A percentile compares a stretch with the other conserved stretches of the same genome.
Conservation (phyloP, 1,284 basidiomycete genomes). For the Apiotrichum veenhuisii region DNA sequence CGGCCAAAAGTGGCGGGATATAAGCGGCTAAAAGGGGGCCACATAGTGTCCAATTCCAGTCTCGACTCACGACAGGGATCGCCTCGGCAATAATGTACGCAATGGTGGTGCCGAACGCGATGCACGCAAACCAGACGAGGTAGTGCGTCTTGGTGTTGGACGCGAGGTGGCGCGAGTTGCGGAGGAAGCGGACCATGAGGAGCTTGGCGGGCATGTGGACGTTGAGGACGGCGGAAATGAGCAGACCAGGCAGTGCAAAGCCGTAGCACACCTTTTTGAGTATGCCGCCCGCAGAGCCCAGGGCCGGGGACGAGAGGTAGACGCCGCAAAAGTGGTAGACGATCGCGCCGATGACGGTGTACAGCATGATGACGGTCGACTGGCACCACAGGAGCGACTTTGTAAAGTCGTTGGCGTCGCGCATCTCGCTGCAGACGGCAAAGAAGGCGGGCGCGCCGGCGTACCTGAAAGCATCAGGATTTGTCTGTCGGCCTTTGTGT, state of each 20-base stretch:
- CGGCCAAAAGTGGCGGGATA: too few relatives aligned
- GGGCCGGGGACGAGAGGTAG: conserved; percentile 30
- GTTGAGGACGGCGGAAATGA: conserved; percentile 32
- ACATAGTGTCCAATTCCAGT: too few relatives aligned
- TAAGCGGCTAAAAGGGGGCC: too few relatives aligned
- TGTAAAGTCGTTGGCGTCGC: conserved; percentile 30
- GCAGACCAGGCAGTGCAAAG: conserved; percentile 38
- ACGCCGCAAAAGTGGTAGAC: conserved; percentile 14
- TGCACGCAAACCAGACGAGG: conserved; percentile 48
- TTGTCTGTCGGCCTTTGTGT: conserved; percentile 12
- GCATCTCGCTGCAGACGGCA: conserved; percentile 41
- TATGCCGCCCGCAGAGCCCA: conserved; percentile 43
- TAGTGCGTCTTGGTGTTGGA: conserved; percentile 57
- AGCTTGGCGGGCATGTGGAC: conserved; percentile 56
- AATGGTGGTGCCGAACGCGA: conserved; percentile 21
- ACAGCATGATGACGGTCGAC: conserved; percentile 23
- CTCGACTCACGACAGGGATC: conserved; percentile 14
- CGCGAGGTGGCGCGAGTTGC: conserved; percentile 58
- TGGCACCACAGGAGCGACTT: conserved; percentile 29
- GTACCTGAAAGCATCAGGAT: conserved; percentile 24
- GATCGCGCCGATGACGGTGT: conserved; percentile 10
- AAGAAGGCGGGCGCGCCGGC: conserved; percentile 34
- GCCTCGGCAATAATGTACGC: conserved; percentile 20
- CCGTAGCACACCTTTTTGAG: conserved; percentile 45
- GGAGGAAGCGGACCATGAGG: conserved; percentile 58